Evolutionary conservation across 2,329 filamentous ascomycete species (phyloP).

Genomic region (Fusarium nygamai): DNA sequence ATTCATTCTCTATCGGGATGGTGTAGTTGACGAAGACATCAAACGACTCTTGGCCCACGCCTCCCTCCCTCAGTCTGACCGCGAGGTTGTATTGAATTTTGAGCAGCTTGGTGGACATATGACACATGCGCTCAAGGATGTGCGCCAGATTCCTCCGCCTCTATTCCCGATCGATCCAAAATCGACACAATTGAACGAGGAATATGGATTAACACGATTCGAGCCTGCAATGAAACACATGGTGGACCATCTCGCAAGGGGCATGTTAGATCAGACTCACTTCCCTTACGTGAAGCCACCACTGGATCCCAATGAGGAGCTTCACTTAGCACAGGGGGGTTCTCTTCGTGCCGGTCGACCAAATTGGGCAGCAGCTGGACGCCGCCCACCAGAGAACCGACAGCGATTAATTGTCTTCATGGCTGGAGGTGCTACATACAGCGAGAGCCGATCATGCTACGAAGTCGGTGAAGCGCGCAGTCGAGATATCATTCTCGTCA

Average conservation of each 20-base stretch:
- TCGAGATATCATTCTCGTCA: constrained; percentile 87
- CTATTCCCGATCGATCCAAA: constrained; percentile 77
- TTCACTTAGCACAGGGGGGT: constrained; percentile 67
- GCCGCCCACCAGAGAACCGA: constrained; percentile 78
- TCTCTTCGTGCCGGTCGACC: constrained; percentile 92
- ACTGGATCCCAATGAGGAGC: constrained; percentile 68
- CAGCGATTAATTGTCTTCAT: constrained; percentile 95
- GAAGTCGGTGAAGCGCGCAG: constrained; percentile 78
- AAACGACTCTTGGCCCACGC: constrained; percentile 86
- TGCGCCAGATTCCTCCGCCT: constrained; percentile 69
- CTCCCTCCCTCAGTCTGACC: constrained; percentile 77
- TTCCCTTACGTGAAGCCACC: constrained; percentile 82
- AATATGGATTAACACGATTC: constrained; percentile 87
- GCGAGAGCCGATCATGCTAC: constrained; percentile 89
- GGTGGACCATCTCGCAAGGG: constrained; percentile 77
- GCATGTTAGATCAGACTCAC: constrained; percentile 69
- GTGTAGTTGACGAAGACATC: constrained; percentile 84
- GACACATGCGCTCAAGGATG: constrained; percentile 77
- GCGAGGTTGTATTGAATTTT: constrained; percentile 78
- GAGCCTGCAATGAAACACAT: constrained; percentile 84
- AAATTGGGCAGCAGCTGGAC: constrained; percentile 89
- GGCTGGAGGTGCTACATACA: constrained; percentile 94
- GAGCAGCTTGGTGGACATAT: constrained; percentile 82
- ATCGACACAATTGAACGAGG: constrained; percentile 69
- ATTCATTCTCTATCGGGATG: constrained; percentile 87